phyloP scores from a whole-genome alignment of 148 eudicot species.

The Suaeda aralocaspica region DNA sequence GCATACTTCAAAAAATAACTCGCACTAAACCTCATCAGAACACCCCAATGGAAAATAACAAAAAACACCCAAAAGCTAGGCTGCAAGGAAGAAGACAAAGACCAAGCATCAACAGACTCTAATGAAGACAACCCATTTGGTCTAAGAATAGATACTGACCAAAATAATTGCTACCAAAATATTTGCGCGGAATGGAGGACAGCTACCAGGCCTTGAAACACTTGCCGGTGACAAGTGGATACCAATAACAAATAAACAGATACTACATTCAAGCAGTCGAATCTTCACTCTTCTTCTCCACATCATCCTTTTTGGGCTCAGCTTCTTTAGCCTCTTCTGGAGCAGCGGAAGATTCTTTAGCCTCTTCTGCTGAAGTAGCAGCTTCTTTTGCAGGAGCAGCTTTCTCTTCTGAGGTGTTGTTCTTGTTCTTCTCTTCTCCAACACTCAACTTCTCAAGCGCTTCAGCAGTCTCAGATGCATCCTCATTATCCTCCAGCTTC shows the following conservation, averaged over 20 bases:
- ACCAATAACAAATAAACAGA: too few relatives aligned
- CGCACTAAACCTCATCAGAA: not conserved
- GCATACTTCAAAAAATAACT: slow-evolving; percentile 5
- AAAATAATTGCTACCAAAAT: slow-evolving; percentile 13
- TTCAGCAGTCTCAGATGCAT: slow-evolving; percentile 55
- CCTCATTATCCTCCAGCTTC: slow-evolving; percentile 51
- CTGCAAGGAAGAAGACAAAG: slow-evolving; percentile 11
- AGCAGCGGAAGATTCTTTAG: too few relatives aligned
- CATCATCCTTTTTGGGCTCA: slow-evolving; percentile 26
- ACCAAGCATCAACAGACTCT: slow-evolving; percentile 4
- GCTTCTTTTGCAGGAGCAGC: slow-evolving; percentile 11
- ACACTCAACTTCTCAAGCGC: slow-evolving; percentile 68
- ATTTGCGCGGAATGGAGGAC: slow-evolving; percentile 3
- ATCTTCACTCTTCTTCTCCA: slow-evolving; percentile 37
- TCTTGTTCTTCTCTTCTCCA: slow-evolving; percentile 39
- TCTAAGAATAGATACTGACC: slow-evolving; percentile 11
- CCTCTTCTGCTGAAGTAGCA: slow-evolving; percentile 13
- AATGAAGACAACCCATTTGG: slow-evolving; percentile 8
- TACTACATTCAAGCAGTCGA: slow-evolving; percentile 32
- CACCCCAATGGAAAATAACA: slow-evolving; percentile 12
- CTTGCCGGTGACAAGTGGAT: not conserved
- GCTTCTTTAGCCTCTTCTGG: slow-evolving; percentile 28
- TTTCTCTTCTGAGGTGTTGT: slow-evolving; percentile 31
- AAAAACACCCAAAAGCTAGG: slow-evolving; percentile 14
- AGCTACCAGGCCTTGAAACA: slow-evolving; percentile 13